These are phyloP conservation scores for Raphidocelis subcapitata DNA, from an alignment of 139 green algal species.

Conservation along the genomic window DNA sequence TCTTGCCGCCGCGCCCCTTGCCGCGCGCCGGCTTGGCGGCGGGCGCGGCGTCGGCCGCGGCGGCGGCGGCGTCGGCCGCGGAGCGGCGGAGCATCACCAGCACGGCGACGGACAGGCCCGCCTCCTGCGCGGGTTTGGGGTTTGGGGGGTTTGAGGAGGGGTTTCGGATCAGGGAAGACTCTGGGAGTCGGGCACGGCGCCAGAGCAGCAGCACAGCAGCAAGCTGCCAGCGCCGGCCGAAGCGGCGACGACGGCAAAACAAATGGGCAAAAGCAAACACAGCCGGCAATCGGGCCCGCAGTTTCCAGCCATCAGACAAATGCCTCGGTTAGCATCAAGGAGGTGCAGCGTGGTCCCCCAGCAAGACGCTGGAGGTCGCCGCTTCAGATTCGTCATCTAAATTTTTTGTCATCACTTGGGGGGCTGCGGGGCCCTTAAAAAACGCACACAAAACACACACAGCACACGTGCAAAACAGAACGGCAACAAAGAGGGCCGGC, in stretches of 20 bases:
- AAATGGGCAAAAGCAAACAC: too few species aligned
- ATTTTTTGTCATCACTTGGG: constrained; percentile 36
- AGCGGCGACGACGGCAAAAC: too few species aligned
- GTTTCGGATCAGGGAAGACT: neutral
- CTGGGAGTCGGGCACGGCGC: too few species aligned
- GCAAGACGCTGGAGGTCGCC: constrained; percentile 35
- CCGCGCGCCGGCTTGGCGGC: neutral
- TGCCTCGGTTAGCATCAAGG: constrained; percentile 50
- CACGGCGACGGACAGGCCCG: constrained; percentile 25
- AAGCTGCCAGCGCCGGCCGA: too few species aligned
- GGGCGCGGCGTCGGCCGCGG: neutral
- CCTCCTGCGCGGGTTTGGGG: constrained; percentile 13
- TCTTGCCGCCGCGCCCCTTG: constrained; percentile 19
- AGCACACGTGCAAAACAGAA: neutral
- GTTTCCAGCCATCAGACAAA: constrained; percentile 47
- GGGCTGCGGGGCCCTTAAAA: neutral
- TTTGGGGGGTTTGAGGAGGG: neutral
- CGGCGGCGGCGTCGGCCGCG: neutral
- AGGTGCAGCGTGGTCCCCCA: neutral
- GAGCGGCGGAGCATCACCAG: constrained; percentile 19
- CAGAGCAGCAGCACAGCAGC: too few species aligned
- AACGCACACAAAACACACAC: neutral
- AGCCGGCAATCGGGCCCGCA: too few species aligned
- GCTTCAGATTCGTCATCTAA: constrained; percentile 58
- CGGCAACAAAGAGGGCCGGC: neutral